Evolutionary conservation across 148 eudicot species (phyloP), one percentile per base, ranked within the genome.

Genomic region (Cornus florida): DNA sequence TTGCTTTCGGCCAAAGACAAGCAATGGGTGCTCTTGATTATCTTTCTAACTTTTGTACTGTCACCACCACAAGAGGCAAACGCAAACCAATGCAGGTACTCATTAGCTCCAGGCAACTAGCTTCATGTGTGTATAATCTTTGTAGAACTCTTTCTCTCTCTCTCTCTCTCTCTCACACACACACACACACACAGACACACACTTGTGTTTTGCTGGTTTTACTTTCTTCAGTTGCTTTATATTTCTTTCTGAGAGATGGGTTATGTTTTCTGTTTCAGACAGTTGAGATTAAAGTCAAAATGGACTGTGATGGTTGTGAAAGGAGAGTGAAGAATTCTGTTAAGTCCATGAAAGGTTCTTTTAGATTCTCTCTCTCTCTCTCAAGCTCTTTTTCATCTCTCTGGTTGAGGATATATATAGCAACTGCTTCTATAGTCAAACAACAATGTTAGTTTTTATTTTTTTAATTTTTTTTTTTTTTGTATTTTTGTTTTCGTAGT

Each of bases 281-380:
- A 14, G 93, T 94, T 39, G 98, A 94, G 77, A 92, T 94, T 82
- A 94, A 88, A 86, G 95, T 91, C 48, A 93, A 90, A 76, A 91
- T 93, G 95, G 95, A 91, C 78, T 91, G 95, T 82, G 97, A 92
- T 87, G 98, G 98, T 60, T 94, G 97, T 78, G 98, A 89, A 84
- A 89, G 94, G 87, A 87, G 87, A 81, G 97, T 94, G 0, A 92
- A 82, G 76, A 85, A 86, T 75, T 90, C 94, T 67, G 92, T 87
- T 78, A 82, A 82, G 78, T 70, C 81, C 84, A 91, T 94, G 81
- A 91, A 81, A 94, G 98, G 98, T 94, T 28, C 28, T 28, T 28
- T 28, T 28, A 28, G 28, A 28, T 28, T 28, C 28, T 28, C 10
- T 43, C 48, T 43, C 48, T 43, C 48, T 43, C 48, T 43, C 48